Base-by-base conservation (phyloP, 148 eudicot genomes). In the Camellia lanceoleosa region DNA sequence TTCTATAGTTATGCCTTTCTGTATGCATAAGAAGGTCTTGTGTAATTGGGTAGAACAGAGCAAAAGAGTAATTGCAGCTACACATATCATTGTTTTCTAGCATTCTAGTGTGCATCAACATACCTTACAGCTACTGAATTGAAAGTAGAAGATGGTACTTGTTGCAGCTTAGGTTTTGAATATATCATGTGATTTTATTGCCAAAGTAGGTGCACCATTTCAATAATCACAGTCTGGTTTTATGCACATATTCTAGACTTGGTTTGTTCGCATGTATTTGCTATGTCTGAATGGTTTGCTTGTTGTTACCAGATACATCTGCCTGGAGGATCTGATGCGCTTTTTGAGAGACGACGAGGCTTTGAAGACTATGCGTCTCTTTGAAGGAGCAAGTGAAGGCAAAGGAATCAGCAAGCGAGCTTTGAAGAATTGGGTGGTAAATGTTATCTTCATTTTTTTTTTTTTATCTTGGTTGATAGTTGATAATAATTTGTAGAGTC, bases 391-490 rank as follows among this genome's bases (percentile, higher is more conserved):
- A 42, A 75, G 69, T 83, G 96, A 90, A 75, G 83, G 82, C 49
- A 88, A 90, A 76, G 96, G 97, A 65, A 93, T 95, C 83, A 90
- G 96, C 87, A 93, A 90, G 73, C 82, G 86, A 18, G 87, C 92
- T 80, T 90, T 95, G 46, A 95, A 91, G 83, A 93, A 89, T 83
- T 95, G 97, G 97, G 97, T 93, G 92, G 98, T 93, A 86, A 75
- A 87, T 68, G 47, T 54, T 62, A 15, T 38, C 63, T 15, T 56
- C 78, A 15, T 15, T 74, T 74, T 0, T 15, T 74, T 74, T 0
- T 74, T n/a, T 52, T 58, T 1, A 7, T 41, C 0, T 4, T 41
- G 68, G 68, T 60, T 41, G 10, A 1, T 16, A 55, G 13, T 74
- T 0, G 49, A 30, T 56, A 14, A 56, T 58, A 14, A 18, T 16